phyloP scores from a whole-genome alignment of 169 alveolate species.

The Cryptosporidium parvum region DNA sequence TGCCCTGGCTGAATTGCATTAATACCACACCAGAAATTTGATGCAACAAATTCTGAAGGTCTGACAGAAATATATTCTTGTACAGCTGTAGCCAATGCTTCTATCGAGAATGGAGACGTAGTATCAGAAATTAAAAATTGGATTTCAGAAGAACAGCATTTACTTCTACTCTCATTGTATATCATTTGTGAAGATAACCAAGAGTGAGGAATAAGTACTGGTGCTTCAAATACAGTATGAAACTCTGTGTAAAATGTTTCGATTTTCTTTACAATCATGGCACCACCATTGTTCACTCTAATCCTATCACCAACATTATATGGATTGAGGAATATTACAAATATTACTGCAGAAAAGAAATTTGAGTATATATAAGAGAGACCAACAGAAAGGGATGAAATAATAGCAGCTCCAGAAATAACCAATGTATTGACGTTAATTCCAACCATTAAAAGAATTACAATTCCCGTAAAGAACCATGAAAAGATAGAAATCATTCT shows the following conservation, averaged over 20 bases:
- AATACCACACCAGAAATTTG: constrained; percentile 81
- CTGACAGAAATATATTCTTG: constrained; percentile 83
- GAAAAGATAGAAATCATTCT: constrained; percentile 84
- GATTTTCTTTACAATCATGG: constrained; percentile 85
- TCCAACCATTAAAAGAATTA: constrained; percentile 85
- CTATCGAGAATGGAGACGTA: constrained; percentile 86
- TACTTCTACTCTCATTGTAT: constrained; percentile 87
- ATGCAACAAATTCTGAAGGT: constrained; percentile 88
- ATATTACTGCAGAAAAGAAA: constrained; percentile 86
- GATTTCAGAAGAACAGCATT: constrained; percentile 84
- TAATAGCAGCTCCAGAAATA: constrained; percentile 89
- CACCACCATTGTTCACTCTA: constrained; percentile 83
- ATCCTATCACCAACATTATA: constrained; percentile 89
- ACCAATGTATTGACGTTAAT: constrained; percentile 87
- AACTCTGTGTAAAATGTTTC: constrained; percentile 86
- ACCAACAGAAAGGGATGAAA: constrained; percentile 88
- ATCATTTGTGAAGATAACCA: constrained; percentile 85
- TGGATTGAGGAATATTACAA: constrained; percentile 86
- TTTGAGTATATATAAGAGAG: constrained; percentile 85
- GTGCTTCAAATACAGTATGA: constrained; percentile 86
- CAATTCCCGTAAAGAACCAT: constrained; percentile 84
- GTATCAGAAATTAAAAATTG: constrained; percentile 82
- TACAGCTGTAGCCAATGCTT: constrained; percentile 82
- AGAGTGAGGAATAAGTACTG: constrained; percentile 85
- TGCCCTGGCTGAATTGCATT: constrained; percentile 86